Evolutionary conservation across 352 stramenopile species (phyloP), one percentile per base, ranked within the genome.

Genomic region (Globisporangium uncinulatum): DNA sequence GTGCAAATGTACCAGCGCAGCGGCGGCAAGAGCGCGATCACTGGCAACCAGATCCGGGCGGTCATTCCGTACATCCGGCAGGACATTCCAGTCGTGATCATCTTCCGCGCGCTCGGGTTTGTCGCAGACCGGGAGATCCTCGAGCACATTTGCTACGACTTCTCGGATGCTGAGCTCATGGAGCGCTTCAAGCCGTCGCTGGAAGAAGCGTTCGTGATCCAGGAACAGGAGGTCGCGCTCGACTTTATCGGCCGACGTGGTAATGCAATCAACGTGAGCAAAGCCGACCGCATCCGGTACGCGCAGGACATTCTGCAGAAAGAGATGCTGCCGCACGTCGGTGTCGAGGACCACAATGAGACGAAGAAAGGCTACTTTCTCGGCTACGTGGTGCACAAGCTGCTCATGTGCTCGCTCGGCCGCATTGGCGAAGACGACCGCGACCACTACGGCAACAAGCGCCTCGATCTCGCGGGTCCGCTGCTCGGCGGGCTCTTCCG

Each of bases 361-460:
- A 99, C 95, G 6, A 96, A 96, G 71, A 97, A 97, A 57, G 84
- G 88, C 11, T 99, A 99, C 70, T 99, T 99, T 70, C 72, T 99
- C 9, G 97, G 97, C 44, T 99, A 99, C 74, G 96, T 99, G 14
- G 97, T 99, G 21, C 97, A 99, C 86, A 99, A 99, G 69, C 69
- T 99, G 57, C 86, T 99, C 44, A 98, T 98, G 87, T 99, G 97
- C 67, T 98, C 95, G 57, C 78, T 99, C 13, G 97, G 96, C 32
- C 88, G 97, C 34, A 88, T 97, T 21, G 94, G 97, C 20, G 97
- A 99, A 74, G 97, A 99, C 68, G 98, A 99, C 73, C 92, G 97
- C 62, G 98, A 99, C 84, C 97, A 99, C 73, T 99, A 99, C 77
- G 97, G 96, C 52, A 99, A 99, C 84, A 99, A 99, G 70, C 89